Conservation (phyloP, 2,329 filamentous ascomycete genomes). For the Epichloe aotearoae region DNA sequence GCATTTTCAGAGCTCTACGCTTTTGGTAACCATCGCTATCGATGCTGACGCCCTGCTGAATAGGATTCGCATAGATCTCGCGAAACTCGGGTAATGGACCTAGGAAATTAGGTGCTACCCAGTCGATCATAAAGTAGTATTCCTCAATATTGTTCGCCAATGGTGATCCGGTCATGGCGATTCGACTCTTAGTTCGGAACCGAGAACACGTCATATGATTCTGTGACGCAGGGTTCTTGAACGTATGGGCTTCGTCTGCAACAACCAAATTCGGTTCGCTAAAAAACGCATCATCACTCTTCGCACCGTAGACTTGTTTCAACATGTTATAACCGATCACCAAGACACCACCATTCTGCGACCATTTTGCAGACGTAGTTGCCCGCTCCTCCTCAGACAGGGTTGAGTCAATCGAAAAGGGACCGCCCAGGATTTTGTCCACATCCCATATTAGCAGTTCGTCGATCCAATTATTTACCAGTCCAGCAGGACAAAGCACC, state of each 20-base stretch:
- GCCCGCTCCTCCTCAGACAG: conserved; percentile 25
- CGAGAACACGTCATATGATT: conserved; percentile 39
- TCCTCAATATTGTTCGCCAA: conserved; percentile 74
- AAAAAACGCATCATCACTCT: conserved; percentile 34
- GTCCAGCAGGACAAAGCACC: conserved; percentile 59
- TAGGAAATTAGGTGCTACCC: conserved; percentile 70
- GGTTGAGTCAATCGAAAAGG: conserved; percentile 41
- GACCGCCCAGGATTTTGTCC: conserved; percentile 35
- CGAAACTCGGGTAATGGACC: conserved; percentile 56
- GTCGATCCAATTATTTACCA: conserved; percentile 73
- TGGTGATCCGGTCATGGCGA: conserved; percentile 79
- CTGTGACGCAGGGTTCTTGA: conserved; percentile 53
- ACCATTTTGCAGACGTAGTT: conserved; percentile 44
- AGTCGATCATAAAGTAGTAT: conserved; percentile 78
- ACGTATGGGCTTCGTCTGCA: conserved; percentile 70
- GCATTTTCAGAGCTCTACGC: conserved; percentile 48
- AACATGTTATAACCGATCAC: conserved; percentile 65
- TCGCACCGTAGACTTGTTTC: conserved; percentile 23
- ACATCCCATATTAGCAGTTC: conserved; percentile 63
- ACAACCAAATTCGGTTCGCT: conserved; percentile 58
- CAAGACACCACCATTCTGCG: conserved; percentile 53
- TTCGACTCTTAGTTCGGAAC: conserved; percentile 56
- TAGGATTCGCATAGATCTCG: conserved; percentile 56
- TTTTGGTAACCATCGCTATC: conserved; percentile 47
- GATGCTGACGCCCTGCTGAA: conserved; percentile 54